phyloP scores from a whole-genome alignment of 2,329 filamentous ascomycete species.

The Daldinia eschscholtzii region DNA sequence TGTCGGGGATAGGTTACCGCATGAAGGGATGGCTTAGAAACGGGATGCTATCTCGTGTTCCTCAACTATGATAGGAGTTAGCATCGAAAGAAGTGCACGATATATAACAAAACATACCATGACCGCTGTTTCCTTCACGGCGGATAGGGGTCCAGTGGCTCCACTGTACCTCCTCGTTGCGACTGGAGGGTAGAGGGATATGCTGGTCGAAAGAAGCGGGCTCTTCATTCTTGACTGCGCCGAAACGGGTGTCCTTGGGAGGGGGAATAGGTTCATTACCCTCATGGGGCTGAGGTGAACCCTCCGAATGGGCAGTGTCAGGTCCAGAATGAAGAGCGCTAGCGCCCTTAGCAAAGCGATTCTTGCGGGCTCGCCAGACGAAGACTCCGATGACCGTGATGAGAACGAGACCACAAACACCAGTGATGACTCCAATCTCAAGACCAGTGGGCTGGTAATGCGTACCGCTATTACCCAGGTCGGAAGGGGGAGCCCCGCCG shows the following conservation, averaged over 20 bases:
- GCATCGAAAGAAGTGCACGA: background rate
- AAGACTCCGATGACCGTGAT: slow-evolving; percentile 47
- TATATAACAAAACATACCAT: slow-evolving; percentile 40
- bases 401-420: slow-evolving; percentile 44
- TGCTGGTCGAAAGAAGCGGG: slow-evolving; percentile 39
- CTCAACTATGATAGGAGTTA: slow-evolving; percentile 32
- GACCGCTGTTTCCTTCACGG: slow-evolving; percentile 14
- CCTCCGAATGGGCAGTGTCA: slow-evolving; percentile 6
- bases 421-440: slow-evolving; percentile 51
- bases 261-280: slow-evolving; percentile 32
- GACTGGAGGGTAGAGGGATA: slow-evolving; percentile 20
- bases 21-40: slow-evolving; percentile 30
- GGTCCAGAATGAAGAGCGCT: slow-evolving; percentile 17
- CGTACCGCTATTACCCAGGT: slow-evolving; percentile 32
- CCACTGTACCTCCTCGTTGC: slow-evolving; percentile 27
- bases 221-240: slow-evolving; percentile 42
- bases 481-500: slow-evolving; percentile 43
- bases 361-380: slow-evolving; percentile 49
- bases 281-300: background rate
- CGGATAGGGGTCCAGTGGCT: slow-evolving; percentile 35
- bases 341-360: slow-evolving; percentile 34
- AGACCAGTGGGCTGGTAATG: slow-evolving; percentile 41
- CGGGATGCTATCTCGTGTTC: slow-evolving; percentile 47
- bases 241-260: slow-evolving; percentile 41
- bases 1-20: background rate